These are phyloP conservation scores for Didymella exigua DNA, from an alignment of 2,329 filamentous ascomycete genomes.

Conservation along the genomic window DNA sequence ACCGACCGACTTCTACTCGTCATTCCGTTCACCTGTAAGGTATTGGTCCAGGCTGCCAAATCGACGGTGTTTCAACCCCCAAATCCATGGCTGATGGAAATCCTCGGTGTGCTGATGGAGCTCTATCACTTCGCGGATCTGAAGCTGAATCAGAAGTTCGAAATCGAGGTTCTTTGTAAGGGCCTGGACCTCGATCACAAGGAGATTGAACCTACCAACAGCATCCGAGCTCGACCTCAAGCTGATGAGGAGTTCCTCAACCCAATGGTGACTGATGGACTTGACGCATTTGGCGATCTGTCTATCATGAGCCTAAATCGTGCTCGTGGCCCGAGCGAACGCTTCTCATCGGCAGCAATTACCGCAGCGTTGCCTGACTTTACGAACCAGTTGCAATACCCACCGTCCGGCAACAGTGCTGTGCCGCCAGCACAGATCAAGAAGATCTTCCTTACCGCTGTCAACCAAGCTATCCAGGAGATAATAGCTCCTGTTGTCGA, in stretches of 20 bases:
- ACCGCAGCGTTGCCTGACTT: slow-evolving; percentile 84
- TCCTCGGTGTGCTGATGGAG: slow-evolving; percentile 87
- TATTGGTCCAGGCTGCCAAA: slow-evolving; percentile 79
- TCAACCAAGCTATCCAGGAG: slow-evolving; percentile 88
- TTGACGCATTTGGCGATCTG: slow-evolving; percentile 84
- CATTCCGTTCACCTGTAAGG: slow-evolving; percentile 97
- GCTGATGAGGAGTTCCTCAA: slow-evolving; percentile 64
- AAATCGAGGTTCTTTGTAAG: slow-evolving; percentile 97
- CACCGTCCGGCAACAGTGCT: slow-evolving; percentile 70
- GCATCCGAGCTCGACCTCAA: slow-evolving; percentile 77
- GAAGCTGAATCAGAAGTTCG: slow-evolving; percentile 96
- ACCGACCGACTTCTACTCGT: slow-evolving; percentile 89
- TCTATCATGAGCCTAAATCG: slow-evolving; percentile 68
- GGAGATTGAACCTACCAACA: slow-evolving; percentile 82
- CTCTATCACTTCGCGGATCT: slow-evolving; percentile 91
- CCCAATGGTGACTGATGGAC: slow-evolving; percentile 64
- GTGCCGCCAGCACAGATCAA: slow-evolving; percentile 69
- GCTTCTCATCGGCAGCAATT: slow-evolving; percentile 78
- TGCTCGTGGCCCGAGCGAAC: slow-evolving; percentile 66
- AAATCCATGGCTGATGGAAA: slow-evolving; percentile 98
- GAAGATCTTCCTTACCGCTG: slow-evolving; percentile 80
- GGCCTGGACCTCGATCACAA: slow-evolving; percentile 91
- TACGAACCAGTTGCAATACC: slow-evolving; percentile 77
- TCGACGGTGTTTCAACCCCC: slow-evolving; percentile 92
- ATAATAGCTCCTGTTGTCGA: slow-evolving; percentile 98